Conservation (phyloP, 805 yeast species). For the Lipomyces mesembrius region DNA sequence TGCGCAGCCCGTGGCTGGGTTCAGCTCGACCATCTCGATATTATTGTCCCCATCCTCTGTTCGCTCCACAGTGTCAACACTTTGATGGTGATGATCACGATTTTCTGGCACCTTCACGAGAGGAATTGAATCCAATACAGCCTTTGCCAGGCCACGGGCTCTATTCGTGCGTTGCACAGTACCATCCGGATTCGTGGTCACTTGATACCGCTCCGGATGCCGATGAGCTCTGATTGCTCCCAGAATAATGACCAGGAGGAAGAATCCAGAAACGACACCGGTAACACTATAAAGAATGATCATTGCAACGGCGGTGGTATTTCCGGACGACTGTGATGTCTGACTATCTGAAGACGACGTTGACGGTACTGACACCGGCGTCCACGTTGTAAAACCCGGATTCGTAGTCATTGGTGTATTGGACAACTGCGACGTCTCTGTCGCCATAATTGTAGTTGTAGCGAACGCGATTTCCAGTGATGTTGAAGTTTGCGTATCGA, state of each 20-base stretch:
- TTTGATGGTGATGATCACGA: slow-evolving; percentile 3
- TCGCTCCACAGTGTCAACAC: neutral
- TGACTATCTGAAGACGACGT: neutral
- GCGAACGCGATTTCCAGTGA: neutral
- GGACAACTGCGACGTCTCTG: slow-evolving; percentile 15
- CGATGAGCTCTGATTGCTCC: slow-evolving; percentile 46
- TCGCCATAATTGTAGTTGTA: neutral
- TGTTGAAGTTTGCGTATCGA: slow-evolving; percentile 14
- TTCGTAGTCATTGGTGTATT: slow-evolving; percentile 10
- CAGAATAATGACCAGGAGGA: slow-evolving; percentile 42
- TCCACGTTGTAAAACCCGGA: slow-evolving; percentile 21
- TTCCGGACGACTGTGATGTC: neutral
- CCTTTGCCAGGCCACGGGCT: slow-evolving; percentile 47
- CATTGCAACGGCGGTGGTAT: slow-evolving; percentile 43
- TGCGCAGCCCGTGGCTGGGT: neutral
- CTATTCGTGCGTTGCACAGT: slow-evolving; percentile 34
- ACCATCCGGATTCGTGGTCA: slow-evolving; percentile 31
- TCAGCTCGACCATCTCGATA: slow-evolving; percentile 14
- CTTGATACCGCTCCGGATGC: slow-evolving; percentile 45
- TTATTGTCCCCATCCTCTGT: neutral
- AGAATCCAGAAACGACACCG: slow-evolving; percentile 42
- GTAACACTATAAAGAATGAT: slow-evolving; percentile 43
- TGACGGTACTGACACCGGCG: neutral
- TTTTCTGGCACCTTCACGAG: slow-evolving; percentile 39
- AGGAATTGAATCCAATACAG: slow-evolving; percentile 47